A percentile compares a stretch with the other conserved stretches of the same genome.
phyloP scores from a whole-genome alignment of 176 grass and related monocot species.

The Rhynchospora tenuis region DNA sequence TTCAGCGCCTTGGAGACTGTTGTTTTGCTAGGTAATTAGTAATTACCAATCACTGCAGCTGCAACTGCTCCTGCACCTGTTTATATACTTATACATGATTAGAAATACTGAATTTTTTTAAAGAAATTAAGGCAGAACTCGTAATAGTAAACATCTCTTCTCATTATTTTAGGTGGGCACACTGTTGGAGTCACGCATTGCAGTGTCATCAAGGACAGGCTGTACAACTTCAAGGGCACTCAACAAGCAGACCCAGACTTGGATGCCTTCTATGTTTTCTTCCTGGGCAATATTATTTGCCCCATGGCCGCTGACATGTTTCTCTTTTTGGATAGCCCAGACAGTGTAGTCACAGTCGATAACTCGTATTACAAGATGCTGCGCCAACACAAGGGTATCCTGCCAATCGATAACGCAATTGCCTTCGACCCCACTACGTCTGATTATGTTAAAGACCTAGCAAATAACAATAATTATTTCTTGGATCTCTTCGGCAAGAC shows the following conservation, averaged over 20 bases:
- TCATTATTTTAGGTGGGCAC: slow-evolving; percentile 26
- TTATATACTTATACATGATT: background rate
- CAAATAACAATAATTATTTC: slow-evolving; percentile 17
- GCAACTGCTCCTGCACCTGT: no score
- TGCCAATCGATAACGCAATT: slow-evolving; percentile 19
- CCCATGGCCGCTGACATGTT: slow-evolving; percentile 2
- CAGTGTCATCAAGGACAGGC: slow-evolving; percentile 22
- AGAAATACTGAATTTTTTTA: background rate
- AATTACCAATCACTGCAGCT: background rate
- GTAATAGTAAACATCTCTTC: background rate
- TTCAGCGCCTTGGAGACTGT: slow-evolving; percentile 27
- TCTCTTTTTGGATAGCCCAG: slow-evolving; percentile 22
- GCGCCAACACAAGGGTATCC: slow-evolving; percentile 18
- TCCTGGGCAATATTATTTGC: slow-evolving; percentile 6
- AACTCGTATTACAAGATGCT: slow-evolving; percentile 35
- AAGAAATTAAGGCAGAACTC: background rate
- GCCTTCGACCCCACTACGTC: slow-evolving; percentile 6
- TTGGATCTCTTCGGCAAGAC: slow-evolving; percentile 14
- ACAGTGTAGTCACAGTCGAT: slow-evolving; percentile 24
- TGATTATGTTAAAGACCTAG: slow-evolving; percentile 18
- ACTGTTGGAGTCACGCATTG: slow-evolving; percentile 37
- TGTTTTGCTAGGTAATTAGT: slow-evolving; percentile 32
- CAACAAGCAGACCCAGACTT: slow-evolving; percentile 15
- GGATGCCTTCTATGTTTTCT: slow-evolving; percentile 1
- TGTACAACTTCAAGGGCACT: slow-evolving; percentile 34